Base-by-base conservation (phyloP, 495 filamentous ascomycete genomes). In the Penicilliopsis zonata region DNA sequence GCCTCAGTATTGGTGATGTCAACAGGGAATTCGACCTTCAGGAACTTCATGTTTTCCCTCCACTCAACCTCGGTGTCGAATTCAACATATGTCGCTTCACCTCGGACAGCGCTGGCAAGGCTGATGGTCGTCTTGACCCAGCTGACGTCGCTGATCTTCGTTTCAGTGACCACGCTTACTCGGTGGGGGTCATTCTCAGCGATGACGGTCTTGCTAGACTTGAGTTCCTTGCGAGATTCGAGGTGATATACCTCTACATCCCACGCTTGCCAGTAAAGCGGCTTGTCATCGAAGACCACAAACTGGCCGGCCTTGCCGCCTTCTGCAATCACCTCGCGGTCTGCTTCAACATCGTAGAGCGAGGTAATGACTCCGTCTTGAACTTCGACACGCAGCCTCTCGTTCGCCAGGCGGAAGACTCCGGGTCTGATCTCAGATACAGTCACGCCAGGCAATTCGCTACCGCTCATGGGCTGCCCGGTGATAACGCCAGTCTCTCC, bases 181-280 rank as follows among this genome's bases (percentile, higher is more conserved):
- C 76, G 72, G 52, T 90, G 75, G 0, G 77, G 69, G 27, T 77
- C 73, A n/a, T 69, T 51, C 38, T 88, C 82, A n/a, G 66, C 44
- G 30, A 95, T 76, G 14, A 57, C 62, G n/a, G 80, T 82, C 40
- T 72, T 63, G 29, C 70, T 62, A 14, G 72, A 65, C 0, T 62
- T 47, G 4, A 98, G 61, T 44, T 83, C 83, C 41, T 81, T 72
- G 30, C 90, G 76, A 0, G 85, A 88, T 34, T 86, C 80, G 14
- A 94, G 70, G 39, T 96, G 90, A 61, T 80, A 98, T 28, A 96
- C 85, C 52, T 98, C 90, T 19, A 94, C 86, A 55, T 98, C 90
- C 90, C 90, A 98, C 1, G 87, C 90, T 59, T 98, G 88, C 90
- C 90, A 98, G 60, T 94, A 93, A 13, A 96, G 69, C 12, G 90